Base-by-base conservation (phyloP, 345 rosid genomes). In the Boechera stricta region DNA sequence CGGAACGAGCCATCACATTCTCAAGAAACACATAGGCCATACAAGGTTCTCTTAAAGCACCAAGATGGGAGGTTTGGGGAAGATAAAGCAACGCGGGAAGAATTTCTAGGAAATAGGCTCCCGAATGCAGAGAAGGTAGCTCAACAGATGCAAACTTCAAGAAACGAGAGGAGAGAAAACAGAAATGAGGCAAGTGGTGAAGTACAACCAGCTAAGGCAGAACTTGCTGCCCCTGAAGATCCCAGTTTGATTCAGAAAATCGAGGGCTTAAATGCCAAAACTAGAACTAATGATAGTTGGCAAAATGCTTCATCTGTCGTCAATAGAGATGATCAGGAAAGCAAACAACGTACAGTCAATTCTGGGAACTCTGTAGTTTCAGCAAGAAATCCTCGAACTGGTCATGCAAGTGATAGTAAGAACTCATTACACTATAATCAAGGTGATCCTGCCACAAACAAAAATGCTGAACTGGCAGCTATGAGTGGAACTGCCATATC, bases 191-290 rank as follows among this genome's bases (percentile, higher is more conserved):
- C 71, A 76, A 54, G 68, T 82, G 86, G 66, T 64, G 82, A 77
- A 28, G 66, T 65, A 67, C 73, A 79, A 42, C 76, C 39, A 55
- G 76, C 76, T 72, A 78, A 76, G 73, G 79, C 52, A 56, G 89
- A 78, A 59, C 77, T 69, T 65, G 66, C 55, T 62, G 64, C 84
- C 57, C 64, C 88, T 21, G 86, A 75, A 82, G 95, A 86, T 83
- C 74, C 90, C 55, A 83, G 78, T 82, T 82, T 91, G 81, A 89
- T 96, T 73, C 88, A 86, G 87, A 91, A 96, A 84, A 90, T 96
- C 66, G 92, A 96, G 83, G 86, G 92, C 69, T 78, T 96, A 77
- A 96, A 93, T 83, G 89, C 89, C 5, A 96, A 89, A 85, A 83
- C 86, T 4, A 88, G 93, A 49, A 86, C 83, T 54, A 76, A 82